Evolutionary conservation across 768 basidiomycete genomes (phyloP).

Genomic region (Floccularia luteovirens): DNA sequence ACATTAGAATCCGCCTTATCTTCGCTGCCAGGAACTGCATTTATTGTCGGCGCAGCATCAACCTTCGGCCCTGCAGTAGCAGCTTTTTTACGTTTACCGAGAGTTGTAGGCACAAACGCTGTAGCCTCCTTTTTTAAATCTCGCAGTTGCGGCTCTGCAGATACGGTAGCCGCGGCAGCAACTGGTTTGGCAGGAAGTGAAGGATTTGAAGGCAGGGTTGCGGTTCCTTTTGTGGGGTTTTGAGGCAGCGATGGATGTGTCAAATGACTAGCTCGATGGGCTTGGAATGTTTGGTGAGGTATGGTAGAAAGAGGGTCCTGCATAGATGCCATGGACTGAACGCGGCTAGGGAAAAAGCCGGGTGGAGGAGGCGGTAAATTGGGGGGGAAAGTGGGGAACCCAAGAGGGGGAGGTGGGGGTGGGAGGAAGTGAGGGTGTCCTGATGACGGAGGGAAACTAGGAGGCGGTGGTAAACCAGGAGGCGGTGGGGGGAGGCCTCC

Average conservation of each 20-base stretch:
- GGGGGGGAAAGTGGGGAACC: slow-evolving; percentile 11
- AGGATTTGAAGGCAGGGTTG: slow-evolving; percentile 16
- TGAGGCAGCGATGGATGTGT: slow-evolving; percentile 35
- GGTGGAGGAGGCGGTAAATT: slow-evolving; percentile 43
- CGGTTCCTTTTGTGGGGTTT: slow-evolving; percentile 22
- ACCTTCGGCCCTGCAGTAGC: slow-evolving; percentile 29
- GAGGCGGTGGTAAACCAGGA: slow-evolving; percentile 1
- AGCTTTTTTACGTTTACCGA: slow-evolving; percentile 73
- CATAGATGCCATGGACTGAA: slow-evolving; percentile 41
- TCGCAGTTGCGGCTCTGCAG: slow-evolving; percentile 80
- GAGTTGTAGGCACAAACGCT: slow-evolving; percentile 76
- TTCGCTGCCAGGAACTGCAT: slow-evolving; percentile 19
- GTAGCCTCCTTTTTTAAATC: slow-evolving; percentile 95
- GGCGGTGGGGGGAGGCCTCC: slow-evolving; percentile 4
- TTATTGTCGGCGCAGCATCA: slow-evolving; percentile 59
- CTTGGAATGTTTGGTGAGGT: slow-evolving; percentile 76
- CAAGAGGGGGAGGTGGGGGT: slow-evolving; percentile 20
- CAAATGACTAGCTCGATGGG: slow-evolving; percentile 43
- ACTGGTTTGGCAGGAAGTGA: slow-evolving; percentile 26
- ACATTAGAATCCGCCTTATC: slow-evolving; percentile 16
- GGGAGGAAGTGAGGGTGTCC: slow-evolving; percentile 12
- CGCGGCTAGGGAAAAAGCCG: slow-evolving; percentile 56
- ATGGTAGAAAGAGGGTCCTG: slow-evolving; percentile 75
- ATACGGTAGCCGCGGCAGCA: slow-evolving; percentile 55
- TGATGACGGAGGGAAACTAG: slow-evolving; percentile 5